Base-by-base conservation (phyloP, 768 basidiomycete species). In the Dentipellis fragilis region DNA sequence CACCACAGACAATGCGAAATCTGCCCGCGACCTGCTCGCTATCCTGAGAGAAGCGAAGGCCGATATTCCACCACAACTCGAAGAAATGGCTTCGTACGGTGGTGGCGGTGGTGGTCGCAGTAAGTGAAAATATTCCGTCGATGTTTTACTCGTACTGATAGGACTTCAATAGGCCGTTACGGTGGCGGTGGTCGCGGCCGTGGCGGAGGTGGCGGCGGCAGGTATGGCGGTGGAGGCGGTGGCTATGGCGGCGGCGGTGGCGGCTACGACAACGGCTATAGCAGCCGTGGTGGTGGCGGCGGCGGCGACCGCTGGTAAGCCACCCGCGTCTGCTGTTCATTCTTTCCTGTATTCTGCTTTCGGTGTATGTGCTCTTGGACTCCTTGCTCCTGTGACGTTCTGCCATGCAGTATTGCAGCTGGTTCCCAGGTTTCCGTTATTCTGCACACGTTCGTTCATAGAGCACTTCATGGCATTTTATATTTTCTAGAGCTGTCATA, bases 1-100 rank as follows among this genome's bases (percentile, higher is more conserved):
- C 74, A 96, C 93, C 48, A 89, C 94, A 50, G 93, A 97, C 64
- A 95, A 96, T 69, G 84, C 91, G 50, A 96, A 95, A 73, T 83
- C 85, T 59, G 94, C 95, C 21, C 88, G 93, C 40, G 96, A 99
- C 65, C 80, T 99, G 10, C 75, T 97, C 57, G 76, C 71, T 56
- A 96, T 98, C 60, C 72, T 98, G 59, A 75, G 80, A 54, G 93
- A 96, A 69, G 90, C 92, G 19, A 93, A 93, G 66, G 84, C 91
- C 12, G 73, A 75, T 49, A 78, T 97, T 37, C 92, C 94, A 22
- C 81, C 91, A 55, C 90, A 95, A 64, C 76, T 99, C 0, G 87
- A 94, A 69, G 89, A 96, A 72, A 95, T 96, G 93, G 80, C 79
- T 0, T 84, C 84, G 76, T 93, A 83, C 68, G 83, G 89, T 50